Percentiles rank a stretch among this genome's conserved stretches.
Conservation (phyloP, 129 eudicot genomes). For the Flaveria bidentis region DNA sequence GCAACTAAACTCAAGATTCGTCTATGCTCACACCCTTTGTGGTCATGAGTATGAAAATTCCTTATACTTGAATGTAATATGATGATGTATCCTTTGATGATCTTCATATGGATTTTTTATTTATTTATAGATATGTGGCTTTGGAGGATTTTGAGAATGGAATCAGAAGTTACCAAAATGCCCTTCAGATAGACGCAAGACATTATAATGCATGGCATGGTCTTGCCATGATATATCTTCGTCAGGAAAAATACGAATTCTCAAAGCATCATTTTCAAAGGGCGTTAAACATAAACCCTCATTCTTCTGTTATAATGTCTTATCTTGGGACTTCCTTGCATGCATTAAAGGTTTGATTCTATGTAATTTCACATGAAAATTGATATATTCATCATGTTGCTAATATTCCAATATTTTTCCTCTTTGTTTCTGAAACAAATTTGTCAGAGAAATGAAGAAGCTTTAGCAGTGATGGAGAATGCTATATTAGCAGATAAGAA, state of each 20-base stretch:
- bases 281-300: conserved; percentile 77
- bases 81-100: neutral
- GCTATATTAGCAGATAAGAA: conserved; percentile 92
- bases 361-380: neutral
- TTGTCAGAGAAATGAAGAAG: conserved; percentile 77
- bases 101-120: neutral
- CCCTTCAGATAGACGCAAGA: conserved; percentile 81
- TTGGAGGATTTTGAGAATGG: conserved; percentile 93
- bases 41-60: conserved; percentile 81
- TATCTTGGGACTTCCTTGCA: conserved; percentile 96
- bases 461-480: conserved; percentile 78
- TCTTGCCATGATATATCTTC: conserved; percentile 95
- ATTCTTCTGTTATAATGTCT: conserved; percentile 92
- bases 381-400: neutral
- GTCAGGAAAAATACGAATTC: conserved; percentile 93
- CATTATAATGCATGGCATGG: conserved; percentile 99
- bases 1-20: conserved; percentile 80
- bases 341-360: conserved; percentile 63
- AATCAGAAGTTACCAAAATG: conserved; percentile 83
- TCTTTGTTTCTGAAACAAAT: neutral
- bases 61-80: neutral
- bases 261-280: conserved; percentile 94
- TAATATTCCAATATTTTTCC: neutral
- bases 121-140: conserved; percentile 68
- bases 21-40: conserved; percentile 98